Evolutionary conservation across 2,329 filamentous ascomycete genomes (phyloP), one percentile per base, ranked within the genome.

Genomic region (Myriosclerotinia scirpicola): DNA sequence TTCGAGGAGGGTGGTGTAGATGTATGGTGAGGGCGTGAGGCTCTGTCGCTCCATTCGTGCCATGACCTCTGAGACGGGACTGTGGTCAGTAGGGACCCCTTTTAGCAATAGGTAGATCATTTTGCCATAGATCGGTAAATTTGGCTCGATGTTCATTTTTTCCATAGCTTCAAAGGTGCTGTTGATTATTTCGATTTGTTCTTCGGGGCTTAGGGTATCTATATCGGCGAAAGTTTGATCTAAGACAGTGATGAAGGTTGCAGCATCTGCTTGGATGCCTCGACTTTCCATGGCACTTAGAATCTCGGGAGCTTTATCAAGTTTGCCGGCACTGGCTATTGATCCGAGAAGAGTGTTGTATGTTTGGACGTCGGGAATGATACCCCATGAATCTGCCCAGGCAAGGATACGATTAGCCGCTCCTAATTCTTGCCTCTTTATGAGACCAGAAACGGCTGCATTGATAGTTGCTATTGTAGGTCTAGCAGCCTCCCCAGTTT

Each of bases 161-260:
- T 86, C 80, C 76, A 93, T 86, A 26, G 85, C 81, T 3, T 77
- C 70, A 64, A 93, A 81, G 55, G 90, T 79, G 5, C 76, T 74
- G n/a, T 81, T 72, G 8, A 92, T 81, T 22, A 82, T 79, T 2
- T 77, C 74, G 26, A 76, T 73, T 75, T 89, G 87, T 64, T 87
- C 81, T 14, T 80, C 76, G 0, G 80, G 76, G 2, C 79, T 75
- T 58, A 81, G 73, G 38, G 71, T 61, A 48, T 78, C 73, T 53
- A 85, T 77, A 52, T 76, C 71, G 69, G 79, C 74, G 72, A 85
- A 78, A 68, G 85, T 77, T 73, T 83, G 84, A 53, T 90, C 86
- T 9, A 95, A 80, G 66, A 95, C 81, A 69, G 92, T 86, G 30
- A 87, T 90, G 76, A 91, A 91, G 0, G 92, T 95, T 7, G 83